Conservation (phyloP, 1,284 basidiomycete genomes). For the Puccinia brachypodii region DNA sequence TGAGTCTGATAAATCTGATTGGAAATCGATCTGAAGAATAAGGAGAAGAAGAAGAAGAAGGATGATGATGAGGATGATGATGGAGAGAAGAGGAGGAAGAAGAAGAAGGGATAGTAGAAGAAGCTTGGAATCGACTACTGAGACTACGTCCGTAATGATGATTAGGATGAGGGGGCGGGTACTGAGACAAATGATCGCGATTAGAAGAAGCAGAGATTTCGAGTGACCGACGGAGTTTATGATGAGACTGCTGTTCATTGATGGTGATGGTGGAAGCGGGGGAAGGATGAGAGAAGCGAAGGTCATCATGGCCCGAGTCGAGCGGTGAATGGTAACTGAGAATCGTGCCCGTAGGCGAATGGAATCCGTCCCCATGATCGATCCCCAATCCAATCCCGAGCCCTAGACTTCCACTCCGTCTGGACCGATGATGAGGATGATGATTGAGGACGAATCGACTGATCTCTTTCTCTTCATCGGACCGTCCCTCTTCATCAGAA, state of each 20-base stretch:
- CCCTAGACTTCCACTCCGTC: constrained; percentile 19
- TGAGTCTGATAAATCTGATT: neutral
- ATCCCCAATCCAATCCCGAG: constrained; percentile 6
- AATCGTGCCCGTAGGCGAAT: neutral
- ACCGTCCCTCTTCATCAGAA: constrained; percentile 1
- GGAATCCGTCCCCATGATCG: neutral
- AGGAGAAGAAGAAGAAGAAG: neutral
- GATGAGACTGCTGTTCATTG: neutral
- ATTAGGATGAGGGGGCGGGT: neutral
- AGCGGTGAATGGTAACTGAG: constrained; percentile 36
- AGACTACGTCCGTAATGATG: neutral
- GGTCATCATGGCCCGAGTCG: constrained; percentile 37
- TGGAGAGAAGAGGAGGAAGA: neutral
- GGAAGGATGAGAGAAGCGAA: constrained; percentile 26
- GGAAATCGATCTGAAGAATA: neutral
- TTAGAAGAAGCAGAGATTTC: too few species aligned
- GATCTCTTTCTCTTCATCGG: constrained; percentile 24
- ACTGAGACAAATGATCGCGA: neutral
- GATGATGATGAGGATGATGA: too few species aligned
- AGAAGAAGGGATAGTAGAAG: neutral
- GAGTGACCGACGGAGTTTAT: neutral
- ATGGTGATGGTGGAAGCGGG: neutral
- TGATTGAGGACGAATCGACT: neutral
- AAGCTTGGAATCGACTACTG: constrained; percentile 20
- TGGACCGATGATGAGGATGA: constrained; percentile 8